A percentile compares a stretch with the other conserved stretches of the same genome.
Conservation (phyloP, 768 basidiomycete species). For the Floccularia luteovirens region DNA sequence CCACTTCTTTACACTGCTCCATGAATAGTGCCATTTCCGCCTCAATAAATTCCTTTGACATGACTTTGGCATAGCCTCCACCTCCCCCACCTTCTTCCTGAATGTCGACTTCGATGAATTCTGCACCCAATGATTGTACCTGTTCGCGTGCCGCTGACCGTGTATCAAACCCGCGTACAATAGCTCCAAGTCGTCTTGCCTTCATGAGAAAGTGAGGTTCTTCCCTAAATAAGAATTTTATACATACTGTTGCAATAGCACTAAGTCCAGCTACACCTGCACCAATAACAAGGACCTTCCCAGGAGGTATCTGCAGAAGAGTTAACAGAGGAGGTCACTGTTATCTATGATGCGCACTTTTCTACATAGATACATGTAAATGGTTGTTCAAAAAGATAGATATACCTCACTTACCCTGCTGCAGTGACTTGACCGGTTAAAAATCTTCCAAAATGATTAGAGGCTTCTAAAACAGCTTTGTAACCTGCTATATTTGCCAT, state of each 20-base stretch:
- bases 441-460: conserved; percentile 84
- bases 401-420: conserved; percentile 56
- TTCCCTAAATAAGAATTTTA: neutral
- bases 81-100: conserved; percentile 77
- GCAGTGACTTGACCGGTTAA: conserved; percentile 89
- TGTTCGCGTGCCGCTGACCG: conserved; percentile 82
- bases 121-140: conserved; percentile 84
- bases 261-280: conserved; percentile 86
- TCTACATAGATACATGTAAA: conserved; percentile 9
- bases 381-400: neutral
- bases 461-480: conserved; percentile 86
- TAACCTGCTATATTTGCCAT: conserved; percentile 97
- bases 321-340: conserved; percentile 1
- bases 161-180: conserved; percentile 85
- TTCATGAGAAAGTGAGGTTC: conserved; percentile 14
- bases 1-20: conserved; percentile 84
- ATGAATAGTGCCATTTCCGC: conserved; percentile 86
- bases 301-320: conserved; percentile 62
- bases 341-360: conserved; percentile 16
- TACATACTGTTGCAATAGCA: conserved; percentile 72
- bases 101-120: conserved; percentile 78
- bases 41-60: conserved; percentile 85
- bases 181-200: conserved; percentile 80
- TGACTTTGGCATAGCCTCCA: conserved; percentile 85
- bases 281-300: conserved; percentile 82